Conservation (phyloP, 495 filamentous ascomycete species). For the Neurospora cerealis region DNA sequence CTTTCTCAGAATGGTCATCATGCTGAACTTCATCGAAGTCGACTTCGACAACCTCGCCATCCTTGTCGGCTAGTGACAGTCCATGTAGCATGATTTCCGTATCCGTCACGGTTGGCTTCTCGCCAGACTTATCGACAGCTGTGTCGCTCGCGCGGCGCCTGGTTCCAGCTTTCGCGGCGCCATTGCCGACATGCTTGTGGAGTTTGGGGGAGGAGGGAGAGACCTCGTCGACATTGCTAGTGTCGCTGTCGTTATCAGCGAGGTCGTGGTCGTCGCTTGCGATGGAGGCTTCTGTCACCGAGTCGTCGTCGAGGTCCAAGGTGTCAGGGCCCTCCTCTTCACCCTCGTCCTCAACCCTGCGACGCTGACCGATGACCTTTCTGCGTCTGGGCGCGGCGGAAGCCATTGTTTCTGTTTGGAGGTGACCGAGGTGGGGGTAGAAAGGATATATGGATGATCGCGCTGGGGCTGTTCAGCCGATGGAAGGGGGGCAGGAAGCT, state of each 20-base stretch:
- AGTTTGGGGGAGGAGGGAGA: conserved; percentile 38
- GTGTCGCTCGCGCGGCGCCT: conserved; percentile 26
- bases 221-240: conserved; percentile 54
- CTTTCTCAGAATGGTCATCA: conserved; percentile 1
- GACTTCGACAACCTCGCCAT: conserved; percentile 44
- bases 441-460: not conserved
- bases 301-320: conserved; percentile 69
- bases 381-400: conserved; percentile 43
- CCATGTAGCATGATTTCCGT: conserved; percentile 87
- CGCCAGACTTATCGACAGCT: conserved; percentile 10
- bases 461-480: conserved; percentile 6
- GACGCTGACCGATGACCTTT: conserved; percentile 65
- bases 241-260: conserved; percentile 66
- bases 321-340: conserved; percentile 58
- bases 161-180: conserved; percentile 30
- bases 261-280: conserved; percentile 65
- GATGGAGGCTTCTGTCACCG: conserved; percentile 69
- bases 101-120: conserved; percentile 43
- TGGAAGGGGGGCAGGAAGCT: conserved; percentile 16
- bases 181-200: conserved; percentile 25
- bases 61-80: conserved; percentile 53
- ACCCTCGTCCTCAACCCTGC: conserved; percentile 71
- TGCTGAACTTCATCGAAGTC: conserved; percentile 54
- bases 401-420: conserved; percentile 18
- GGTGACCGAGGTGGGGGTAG: conserved; percentile 4